Evolutionary conservation across 495 filamentous ascomycete genomes (phyloP), one percentile per base, ranked within the genome.

Genomic region (Hamigera avellanea): DNA sequence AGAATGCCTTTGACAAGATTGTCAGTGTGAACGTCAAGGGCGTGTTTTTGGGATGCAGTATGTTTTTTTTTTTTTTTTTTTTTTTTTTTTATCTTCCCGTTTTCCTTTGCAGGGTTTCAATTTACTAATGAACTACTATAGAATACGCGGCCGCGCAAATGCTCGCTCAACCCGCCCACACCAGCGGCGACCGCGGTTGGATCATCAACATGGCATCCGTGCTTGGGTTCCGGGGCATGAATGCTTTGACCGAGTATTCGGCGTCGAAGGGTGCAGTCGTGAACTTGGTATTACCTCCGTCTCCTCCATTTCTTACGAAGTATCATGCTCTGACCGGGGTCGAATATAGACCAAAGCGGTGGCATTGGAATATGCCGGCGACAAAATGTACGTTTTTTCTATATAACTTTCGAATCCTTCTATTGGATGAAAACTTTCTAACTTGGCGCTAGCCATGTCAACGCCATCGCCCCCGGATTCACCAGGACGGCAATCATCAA

Each of bases 141-240:
- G 27, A 65, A 27, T 73, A 67, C 36, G 69, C 63, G 0, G 41
- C 60, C n/a, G 40, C 45, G 1, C 72, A 76, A 47, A 72, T 75
- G 62, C 40, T 74, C 10, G 44, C 49, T 13, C 74, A 78, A 40
- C 56, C 64, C 6, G 59, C 54, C 0, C 49, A 56, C 39, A 18
- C 52, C 0, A 62, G 48, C 2, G 62, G 65, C 4, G 61, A 73
- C 40, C 39, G 69, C 27, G 74, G 73, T 7, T 75, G 70, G 69
- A 72, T 78, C 25, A 49, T 76, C 19, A 78, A 75, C 35, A 64
- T 69, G 0, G 59, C 67, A 1, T 66, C 59, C 5, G 56, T 70
- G 2, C 27, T 30, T 12, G 14, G 27, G 5, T 30, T 30, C 15
- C 49, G 64, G 41, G 69, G 72, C 0, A 38, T 69, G 14, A 56